Conservation (phyloP, 257 asterid genomes). For the Fraxinus pennsylvanica region DNA sequence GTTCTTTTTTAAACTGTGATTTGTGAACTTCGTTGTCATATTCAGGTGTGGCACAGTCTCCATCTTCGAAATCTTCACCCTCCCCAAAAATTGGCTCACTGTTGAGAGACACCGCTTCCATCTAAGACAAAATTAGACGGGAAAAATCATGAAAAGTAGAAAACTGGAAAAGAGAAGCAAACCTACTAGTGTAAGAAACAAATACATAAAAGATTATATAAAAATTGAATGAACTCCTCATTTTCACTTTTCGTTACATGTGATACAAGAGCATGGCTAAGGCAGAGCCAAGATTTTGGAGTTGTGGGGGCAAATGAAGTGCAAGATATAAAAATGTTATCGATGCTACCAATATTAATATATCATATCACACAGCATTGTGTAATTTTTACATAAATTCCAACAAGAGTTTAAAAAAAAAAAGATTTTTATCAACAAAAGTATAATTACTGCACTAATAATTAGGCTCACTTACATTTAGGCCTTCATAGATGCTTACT, state of each 20-base stretch:
- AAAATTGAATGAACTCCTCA: not conserved
- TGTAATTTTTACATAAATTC: not conserved
- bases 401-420: not conserved
- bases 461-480: not conserved
- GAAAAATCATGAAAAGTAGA: not conserved
- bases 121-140: constrained; percentile 28
- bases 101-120: constrained; percentile 63
- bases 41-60: constrained; percentile 38
- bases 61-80: constrained; percentile 46
- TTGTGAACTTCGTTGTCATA: constrained; percentile 30
- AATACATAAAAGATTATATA: not conserved
- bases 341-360: not conserved
- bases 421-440: not conserved
- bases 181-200: constrained; percentile 2
- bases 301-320: not conserved
- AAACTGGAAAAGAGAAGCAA: constrained; percentile 1
- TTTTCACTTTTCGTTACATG: not conserved
- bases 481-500: not conserved
- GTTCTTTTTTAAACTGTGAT: constrained; percentile 30
- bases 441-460: not conserved
- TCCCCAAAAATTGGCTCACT: constrained; percentile 48
- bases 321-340: not conserved
- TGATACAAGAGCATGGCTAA: not conserved
- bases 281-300: not conserved
- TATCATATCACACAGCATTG: not conserved